Evolutionary conservation across 371 early-diverging fungal genomes (phyloP).

Genomic region (Batrachochytrium dendrobatidis): DNA sequence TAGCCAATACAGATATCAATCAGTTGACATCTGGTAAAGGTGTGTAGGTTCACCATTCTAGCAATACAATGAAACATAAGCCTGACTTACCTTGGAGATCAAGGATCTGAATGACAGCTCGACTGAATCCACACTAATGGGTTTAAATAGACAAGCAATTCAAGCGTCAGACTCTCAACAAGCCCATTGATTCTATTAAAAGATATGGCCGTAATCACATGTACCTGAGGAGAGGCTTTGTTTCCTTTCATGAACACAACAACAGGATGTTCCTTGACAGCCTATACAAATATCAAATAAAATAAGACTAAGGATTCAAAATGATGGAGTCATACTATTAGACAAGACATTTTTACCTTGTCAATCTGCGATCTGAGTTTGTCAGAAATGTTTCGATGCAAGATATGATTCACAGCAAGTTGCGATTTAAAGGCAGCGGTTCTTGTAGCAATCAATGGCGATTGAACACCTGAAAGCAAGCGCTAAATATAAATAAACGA

Average conservation of each 20-base stretch:
- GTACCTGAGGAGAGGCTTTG: constrained; percentile 74
- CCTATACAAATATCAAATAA: constrained; percentile 32
- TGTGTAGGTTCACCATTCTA: not conserved
- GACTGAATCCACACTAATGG: constrained; percentile 84
- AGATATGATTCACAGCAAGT: not conserved
- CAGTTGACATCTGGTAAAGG: not conserved
- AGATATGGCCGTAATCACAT: too few species aligned
- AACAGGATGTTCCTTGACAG: constrained; percentile 60
- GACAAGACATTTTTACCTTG: constrained; percentile 11
- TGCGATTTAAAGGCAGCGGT: not conserved
- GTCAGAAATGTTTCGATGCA: constrained; percentile 18
- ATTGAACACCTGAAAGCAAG: too few species aligned
- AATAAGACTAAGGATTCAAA: too few species aligned
- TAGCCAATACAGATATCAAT: not conserved
- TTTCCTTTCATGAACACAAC: constrained; percentile 96
- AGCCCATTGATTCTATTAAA: too few species aligned
- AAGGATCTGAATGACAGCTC: constrained; percentile 85
- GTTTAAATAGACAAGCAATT: not conserved
- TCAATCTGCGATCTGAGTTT: constrained; percentile 16
- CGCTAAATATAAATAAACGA: too few species aligned
- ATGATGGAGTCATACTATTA: not conserved
- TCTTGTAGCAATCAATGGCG: too few species aligned
- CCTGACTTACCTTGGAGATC: constrained; percentile 59
- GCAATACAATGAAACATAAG: not conserved
- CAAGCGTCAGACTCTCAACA: not conserved